Evolutionary conservation across 2,329 filamentous ascomycete species (phyloP).

Genomic region (Sarocladium brachiariae): DNA sequence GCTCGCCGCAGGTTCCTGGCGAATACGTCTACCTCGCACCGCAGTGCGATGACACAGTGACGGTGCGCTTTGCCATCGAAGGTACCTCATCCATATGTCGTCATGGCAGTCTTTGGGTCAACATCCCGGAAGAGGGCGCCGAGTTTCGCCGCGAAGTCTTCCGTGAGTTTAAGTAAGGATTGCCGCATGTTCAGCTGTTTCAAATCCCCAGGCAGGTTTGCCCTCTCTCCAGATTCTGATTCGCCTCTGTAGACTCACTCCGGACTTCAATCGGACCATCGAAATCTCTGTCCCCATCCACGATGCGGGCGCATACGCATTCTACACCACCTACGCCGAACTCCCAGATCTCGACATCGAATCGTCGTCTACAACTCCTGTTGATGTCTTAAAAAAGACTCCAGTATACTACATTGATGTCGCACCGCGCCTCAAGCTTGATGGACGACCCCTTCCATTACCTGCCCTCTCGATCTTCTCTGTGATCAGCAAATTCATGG

Average conservation of each 20-base stretch:
- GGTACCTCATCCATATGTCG: constrained; percentile 94
- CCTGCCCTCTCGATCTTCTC: constrained; percentile 89
- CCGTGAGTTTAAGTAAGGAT: constrained; percentile 76
- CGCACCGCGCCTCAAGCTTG: constrained; percentile 69
- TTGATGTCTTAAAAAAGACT: constrained; percentile 55
- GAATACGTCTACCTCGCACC: constrained; percentile 90
- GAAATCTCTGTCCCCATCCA: constrained; percentile 84
- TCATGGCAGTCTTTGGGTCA: constrained; percentile 92
- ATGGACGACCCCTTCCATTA: constrained; percentile 68
- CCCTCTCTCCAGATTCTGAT: background rate
- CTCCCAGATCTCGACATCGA: constrained; percentile 56
- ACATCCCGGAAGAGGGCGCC: constrained; percentile 73
- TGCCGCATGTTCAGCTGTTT: background rate
- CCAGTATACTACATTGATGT: constrained; percentile 89
- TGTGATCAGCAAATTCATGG: constrained; percentile 96
- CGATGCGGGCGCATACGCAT: constrained; percentile 81
- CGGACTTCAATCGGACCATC: constrained; percentile 88
- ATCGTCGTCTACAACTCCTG: constrained; percentile 21
- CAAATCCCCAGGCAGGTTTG: background rate
- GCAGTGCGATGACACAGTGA: constrained; percentile 63
- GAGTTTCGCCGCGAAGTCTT: constrained; percentile 75
- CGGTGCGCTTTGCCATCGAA: constrained; percentile 82
- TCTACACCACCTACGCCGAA: constrained; percentile 87
- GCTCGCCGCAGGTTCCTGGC: constrained; percentile 80
- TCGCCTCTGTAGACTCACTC: constrained; percentile 57